These are phyloP conservation scores for Mrakia frigida DNA, from an alignment of 768 basidiomycete species.

Conservation along the genomic window DNA sequence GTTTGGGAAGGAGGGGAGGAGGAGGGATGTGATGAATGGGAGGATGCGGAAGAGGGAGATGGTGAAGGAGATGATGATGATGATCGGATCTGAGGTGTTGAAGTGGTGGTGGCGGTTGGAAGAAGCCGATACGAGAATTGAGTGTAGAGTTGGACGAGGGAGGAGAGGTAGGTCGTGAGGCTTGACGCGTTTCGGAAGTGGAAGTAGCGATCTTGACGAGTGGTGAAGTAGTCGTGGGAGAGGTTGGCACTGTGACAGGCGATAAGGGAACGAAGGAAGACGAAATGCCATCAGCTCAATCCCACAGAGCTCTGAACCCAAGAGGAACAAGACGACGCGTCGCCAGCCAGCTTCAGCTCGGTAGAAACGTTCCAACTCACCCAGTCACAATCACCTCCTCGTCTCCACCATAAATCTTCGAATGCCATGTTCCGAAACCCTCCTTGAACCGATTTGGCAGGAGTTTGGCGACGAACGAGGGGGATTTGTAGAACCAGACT, in stretches of 20 bases:
- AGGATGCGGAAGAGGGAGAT: constrained; percentile 35
- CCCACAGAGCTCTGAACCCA: neutral
- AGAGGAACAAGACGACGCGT: neutral
- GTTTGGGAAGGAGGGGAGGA: neutral
- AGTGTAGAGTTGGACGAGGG: constrained; percentile 64
- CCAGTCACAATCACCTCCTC: constrained; percentile 89
- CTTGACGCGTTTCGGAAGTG: constrained; percentile 58
- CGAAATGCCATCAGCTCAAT: neutral
- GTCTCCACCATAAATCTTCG: constrained; percentile 90
- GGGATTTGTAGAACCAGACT: constrained; percentile 79
- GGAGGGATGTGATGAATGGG: neutral
- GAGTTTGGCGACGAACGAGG: constrained; percentile 65
- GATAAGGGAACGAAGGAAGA: neutral
- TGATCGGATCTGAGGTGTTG: constrained; percentile 28
- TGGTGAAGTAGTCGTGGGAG: constrained; percentile 84
- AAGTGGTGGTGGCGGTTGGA: constrained; percentile 37
- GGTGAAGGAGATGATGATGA: neutral
- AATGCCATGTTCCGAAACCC: constrained; percentile 98
- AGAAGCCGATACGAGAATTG: constrained; percentile 65
- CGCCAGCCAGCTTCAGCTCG: neutral
- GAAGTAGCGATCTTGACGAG: constrained; percentile 92
- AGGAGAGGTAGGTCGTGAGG: constrained; percentile 76
- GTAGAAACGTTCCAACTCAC: constrained; percentile 50
- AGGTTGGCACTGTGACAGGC: constrained; percentile 70
- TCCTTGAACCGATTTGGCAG: constrained; percentile 94